Conservation (phyloP, 116 monocot genomes). For the Zostera marina region DNA sequence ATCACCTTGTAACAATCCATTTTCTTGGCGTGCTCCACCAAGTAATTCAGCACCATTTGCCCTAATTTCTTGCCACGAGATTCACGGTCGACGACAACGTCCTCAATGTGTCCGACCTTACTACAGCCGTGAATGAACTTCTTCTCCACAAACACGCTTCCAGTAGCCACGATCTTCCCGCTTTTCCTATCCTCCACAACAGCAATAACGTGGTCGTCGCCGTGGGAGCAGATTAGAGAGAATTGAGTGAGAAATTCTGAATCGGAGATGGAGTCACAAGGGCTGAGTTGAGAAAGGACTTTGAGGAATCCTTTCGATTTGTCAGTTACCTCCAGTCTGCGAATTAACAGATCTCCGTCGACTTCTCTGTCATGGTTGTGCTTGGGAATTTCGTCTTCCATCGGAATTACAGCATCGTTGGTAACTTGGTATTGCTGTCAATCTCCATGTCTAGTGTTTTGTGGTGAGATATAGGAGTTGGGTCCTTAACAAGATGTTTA, state of each 20-base stretch:
- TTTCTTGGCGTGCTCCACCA: constrained; percentile 40
- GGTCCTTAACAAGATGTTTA: too few species aligned
- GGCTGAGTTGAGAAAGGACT: constrained; percentile 63
- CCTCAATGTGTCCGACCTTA: constrained; percentile 90
- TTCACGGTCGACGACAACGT: constrained; percentile 58
- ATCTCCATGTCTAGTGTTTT: constrained; percentile 6
- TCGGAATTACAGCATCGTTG: background rate
- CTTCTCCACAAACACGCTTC: constrained; percentile 60
- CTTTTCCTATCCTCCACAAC: constrained; percentile 43
- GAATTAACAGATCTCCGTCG: too few species aligned
- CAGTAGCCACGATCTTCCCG: constrained; percentile 52
- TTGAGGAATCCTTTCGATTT: constrained; percentile 57
- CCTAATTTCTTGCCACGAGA: constrained; percentile 45
- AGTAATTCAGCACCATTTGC: constrained; percentile 38
- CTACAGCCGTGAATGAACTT: constrained; percentile 79
- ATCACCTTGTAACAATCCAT: constrained; percentile 88
- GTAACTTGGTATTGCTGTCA: constrained; percentile 3
- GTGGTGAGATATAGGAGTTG: too few species aligned
- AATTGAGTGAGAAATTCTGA: constrained; percentile 45
- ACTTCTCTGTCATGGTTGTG: too few species aligned
- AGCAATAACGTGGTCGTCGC: constrained; percentile 54
- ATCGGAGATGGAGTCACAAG: constrained; percentile 28
- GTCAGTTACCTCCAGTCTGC: too few species aligned
- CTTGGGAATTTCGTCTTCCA: too few species aligned
- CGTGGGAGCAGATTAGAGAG: constrained; percentile 32